Conservation (phyloP, 2,329 filamentous ascomycete genomes). For the Ophiosphaerella korrae region DNA sequence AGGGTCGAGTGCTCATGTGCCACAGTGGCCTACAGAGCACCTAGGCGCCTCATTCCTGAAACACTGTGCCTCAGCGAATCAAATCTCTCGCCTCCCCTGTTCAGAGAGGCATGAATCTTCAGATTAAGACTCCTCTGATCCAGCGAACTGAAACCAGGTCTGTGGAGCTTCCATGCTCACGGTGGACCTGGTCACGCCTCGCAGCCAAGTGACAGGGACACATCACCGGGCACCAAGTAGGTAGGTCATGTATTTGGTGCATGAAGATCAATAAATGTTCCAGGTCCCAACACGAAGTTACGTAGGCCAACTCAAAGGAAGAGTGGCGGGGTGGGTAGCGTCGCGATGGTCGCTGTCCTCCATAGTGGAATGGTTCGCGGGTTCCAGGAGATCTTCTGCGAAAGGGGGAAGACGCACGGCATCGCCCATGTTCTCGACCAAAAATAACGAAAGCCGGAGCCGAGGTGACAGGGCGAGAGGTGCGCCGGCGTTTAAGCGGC, state of each 20-base stretch:
- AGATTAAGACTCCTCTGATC: conserved; percentile 4
- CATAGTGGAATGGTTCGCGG: neutral
- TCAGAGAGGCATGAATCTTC: conserved; percentile 3
- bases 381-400: neutral
- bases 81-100: neutral
- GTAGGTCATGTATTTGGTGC: neutral
- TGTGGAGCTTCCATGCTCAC: neutral
- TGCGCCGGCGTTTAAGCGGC: conserved; percentile 3
- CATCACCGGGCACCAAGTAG: neutral
- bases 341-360: neutral
- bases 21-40: too few relatives aligned
- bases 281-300: neutral
- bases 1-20: too few relatives aligned
- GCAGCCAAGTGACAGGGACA: neutral
- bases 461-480: neutral
- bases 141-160: neutral
- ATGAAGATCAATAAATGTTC: neutral
- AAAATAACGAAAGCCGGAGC: conserved; percentile 3
- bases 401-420: neutral
- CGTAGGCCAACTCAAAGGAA: neutral
- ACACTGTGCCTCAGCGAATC: conserved; percentile 1
- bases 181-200: neutral
- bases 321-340: neutral
- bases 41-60: neutral
- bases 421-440: neutral